Conservation (phyloP, 1,284 basidiomycete species). For the Irpex sp. region DNA sequence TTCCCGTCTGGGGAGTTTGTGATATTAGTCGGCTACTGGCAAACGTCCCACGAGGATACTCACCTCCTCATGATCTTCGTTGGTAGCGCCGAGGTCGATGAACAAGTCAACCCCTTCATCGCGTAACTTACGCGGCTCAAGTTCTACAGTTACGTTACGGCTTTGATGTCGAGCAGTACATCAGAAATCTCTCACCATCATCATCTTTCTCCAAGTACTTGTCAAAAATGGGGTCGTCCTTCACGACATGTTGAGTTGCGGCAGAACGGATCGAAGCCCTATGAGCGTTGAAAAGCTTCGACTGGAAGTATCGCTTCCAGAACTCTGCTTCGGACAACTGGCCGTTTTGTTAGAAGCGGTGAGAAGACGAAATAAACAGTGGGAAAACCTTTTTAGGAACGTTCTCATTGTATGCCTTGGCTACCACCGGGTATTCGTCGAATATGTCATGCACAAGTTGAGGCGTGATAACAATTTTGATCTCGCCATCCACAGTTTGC, state of each 20-base stretch:
- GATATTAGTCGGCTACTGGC: not conserved
- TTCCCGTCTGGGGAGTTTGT: constrained; percentile 61
- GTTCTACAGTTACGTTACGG: constrained; percentile 41
- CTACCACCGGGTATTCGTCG: constrained; percentile 95
- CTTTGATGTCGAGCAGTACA: not conserved
- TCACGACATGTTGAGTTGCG: constrained; percentile 80
- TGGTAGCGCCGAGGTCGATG: constrained; percentile 85
- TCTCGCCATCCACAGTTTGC: constrained; percentile 76
- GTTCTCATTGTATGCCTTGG: constrained; percentile 89
- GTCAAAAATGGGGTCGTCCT: constrained; percentile 94
- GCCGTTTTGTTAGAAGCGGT: not conserved
- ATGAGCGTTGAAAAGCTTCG: constrained; percentile 91
- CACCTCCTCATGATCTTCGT: constrained; percentile 90
- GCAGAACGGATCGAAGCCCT: constrained; percentile 89
- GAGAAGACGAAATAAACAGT: constrained; percentile 3
- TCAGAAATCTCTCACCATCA: constrained; percentile 58
- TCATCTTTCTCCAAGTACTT: constrained; percentile 93
- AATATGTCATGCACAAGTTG: constrained; percentile 95
- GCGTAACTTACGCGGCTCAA: constrained; percentile 75
- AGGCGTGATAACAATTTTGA: constrained; percentile 90
- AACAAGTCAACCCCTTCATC: constrained; percentile 74
- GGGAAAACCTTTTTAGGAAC: constrained; percentile 75
- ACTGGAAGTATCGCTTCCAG: constrained; percentile 96
- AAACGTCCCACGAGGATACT: constrained; percentile 6
- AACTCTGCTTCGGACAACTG: constrained; percentile 89